A percentile compares a stretch with the other conserved stretches of the same genome.
Evolutionary conservation across 371 early-diverging fungal species (phyloP).

Genomic region (Mortierella sp.): DNA sequence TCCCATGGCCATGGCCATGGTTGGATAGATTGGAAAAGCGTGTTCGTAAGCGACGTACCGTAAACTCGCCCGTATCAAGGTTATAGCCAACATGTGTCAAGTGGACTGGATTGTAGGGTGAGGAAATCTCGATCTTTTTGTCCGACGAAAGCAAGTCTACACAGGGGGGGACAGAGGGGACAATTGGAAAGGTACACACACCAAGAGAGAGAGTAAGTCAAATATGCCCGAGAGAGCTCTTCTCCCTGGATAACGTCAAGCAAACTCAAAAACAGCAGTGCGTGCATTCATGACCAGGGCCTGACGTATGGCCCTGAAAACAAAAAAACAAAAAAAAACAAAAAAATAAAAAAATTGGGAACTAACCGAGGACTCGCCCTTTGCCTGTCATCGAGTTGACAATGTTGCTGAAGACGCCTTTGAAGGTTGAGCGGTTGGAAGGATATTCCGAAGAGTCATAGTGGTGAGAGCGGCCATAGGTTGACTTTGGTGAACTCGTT

Average conservation of each 20-base stretch:
- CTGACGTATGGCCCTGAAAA: not conserved
- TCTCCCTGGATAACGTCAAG: not conserved
- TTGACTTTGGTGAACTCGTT: constrained; percentile 47
- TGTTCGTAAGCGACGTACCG: constrained; percentile 57
- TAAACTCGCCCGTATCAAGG: constrained; percentile 92
- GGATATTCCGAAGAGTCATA: constrained; percentile 41
- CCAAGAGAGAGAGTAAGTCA: not conserved
- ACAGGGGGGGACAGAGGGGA: not conserved
- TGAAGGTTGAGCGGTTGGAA: constrained; percentile 60
- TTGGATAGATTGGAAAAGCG: not conserved
- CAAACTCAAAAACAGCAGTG: not conserved
- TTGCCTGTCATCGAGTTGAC: constrained; percentile 69
- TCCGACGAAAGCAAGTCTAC: constrained; percentile 70
- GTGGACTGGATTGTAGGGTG: constrained; percentile 96
- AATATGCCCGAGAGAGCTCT: not conserved
- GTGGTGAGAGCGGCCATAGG: constrained; percentile 31
- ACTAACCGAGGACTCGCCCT: not conserved
- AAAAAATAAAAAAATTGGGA: constrained; percentile 6
- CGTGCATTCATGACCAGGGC: constrained; percentile 2
- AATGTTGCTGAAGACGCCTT: constrained; percentile 75
- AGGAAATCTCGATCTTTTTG: constrained; percentile 91
- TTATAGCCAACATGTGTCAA: constrained; percentile 95
- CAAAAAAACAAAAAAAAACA: not conserved
- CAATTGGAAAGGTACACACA: not conserved
- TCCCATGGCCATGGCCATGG: too few species aligned